A percentile compares a stretch with the other conserved stretches of the same genome.
Conservation (phyloP, 2,329 filamentous ascomycete genomes). For the Myriosclerotinia scirpicola region DNA sequence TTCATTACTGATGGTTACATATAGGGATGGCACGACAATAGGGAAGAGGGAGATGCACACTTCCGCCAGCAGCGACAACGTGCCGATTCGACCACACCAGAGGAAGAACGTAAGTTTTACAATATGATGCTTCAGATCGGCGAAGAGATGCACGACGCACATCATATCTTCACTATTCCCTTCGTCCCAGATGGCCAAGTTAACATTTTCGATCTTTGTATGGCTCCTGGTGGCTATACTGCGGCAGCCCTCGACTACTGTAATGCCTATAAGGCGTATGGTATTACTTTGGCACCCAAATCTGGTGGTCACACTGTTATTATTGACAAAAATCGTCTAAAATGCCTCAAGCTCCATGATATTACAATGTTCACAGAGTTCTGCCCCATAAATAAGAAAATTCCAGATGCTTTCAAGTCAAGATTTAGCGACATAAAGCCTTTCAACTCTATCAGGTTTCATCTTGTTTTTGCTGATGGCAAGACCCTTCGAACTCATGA, state of each 20-base stretch:
- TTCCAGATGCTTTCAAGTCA: constrained; percentile 24
- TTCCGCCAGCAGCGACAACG: constrained; percentile 45
- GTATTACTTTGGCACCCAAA: constrained; percentile 30
- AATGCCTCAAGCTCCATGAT: constrained; percentile 22
- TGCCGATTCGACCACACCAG: constrained; percentile 41
- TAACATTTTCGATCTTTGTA: constrained; percentile 37
- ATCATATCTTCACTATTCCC: constrained; percentile 23
- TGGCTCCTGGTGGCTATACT: constrained; percentile 32
- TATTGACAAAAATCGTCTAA: constrained; percentile 8
- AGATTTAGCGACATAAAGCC: constrained; percentile 28
- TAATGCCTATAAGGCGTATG: constrained; percentile 23
- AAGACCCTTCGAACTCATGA: constrained; percentile 34
- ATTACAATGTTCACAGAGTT: constrained; percentile 33
- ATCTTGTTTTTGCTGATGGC: constrained; percentile 37
- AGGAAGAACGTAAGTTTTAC: constrained; percentile 41
- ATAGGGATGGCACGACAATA: constrained; percentile 48
- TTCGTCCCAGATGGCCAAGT: constrained; percentile 4
- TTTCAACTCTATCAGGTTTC: constrained; percentile 32
- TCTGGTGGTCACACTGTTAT: constrained; percentile 33
- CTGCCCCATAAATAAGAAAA: constrained; percentile 19
- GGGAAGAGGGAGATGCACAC: constrained; percentile 44
- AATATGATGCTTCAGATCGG: constrained; percentile 48
- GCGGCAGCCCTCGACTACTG: constrained; percentile 19
- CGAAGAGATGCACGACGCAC: constrained; percentile 43
- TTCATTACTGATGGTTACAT: not conserved